These are phyloP conservation scores for Euclidium syriacum DNA, from an alignment of 345 rosid genomes.

Conservation along the genomic window DNA sequence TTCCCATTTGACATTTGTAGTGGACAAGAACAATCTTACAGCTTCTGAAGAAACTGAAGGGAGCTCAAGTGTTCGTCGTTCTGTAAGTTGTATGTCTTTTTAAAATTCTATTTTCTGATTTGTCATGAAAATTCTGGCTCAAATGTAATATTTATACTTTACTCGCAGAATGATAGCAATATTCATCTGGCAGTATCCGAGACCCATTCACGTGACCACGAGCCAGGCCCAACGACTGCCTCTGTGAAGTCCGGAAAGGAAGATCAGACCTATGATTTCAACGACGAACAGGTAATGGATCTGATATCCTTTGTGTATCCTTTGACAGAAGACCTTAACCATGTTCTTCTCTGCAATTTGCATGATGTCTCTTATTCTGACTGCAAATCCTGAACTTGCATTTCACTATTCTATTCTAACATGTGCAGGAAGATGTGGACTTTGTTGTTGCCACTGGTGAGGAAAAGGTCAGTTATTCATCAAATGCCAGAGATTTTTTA, in stretches of 20 bases:
- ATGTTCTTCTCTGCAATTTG: slow-evolving; percentile 2
- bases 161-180: slow-evolving; percentile 55
- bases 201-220: slow-evolving; percentile 33
- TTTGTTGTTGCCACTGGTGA: slow-evolving; percentile 65
- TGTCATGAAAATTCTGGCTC: slow-evolving; percentile 35
- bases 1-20: slow-evolving; percentile 36
- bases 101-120: slow-evolving; percentile 42
- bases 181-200: slow-evolving; percentile 41
- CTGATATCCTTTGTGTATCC: background rate
- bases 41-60: slow-evolving; percentile 37
- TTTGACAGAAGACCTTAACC: slow-evolving; percentile 4
- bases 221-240: slow-evolving; percentile 27
- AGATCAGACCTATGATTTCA: slow-evolving; percentile 49
- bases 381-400: slow-evolving; percentile 13
- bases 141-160: slow-evolving; percentile 45
- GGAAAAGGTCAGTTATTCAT: slow-evolving; percentile 59
- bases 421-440: slow-evolving; percentile 90
- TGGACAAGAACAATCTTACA: slow-evolving; percentile 29
- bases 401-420: slow-evolving; percentile 21
- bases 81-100: slow-evolving; percentile 99
- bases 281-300: slow-evolving; percentile 60
- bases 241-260: slow-evolving; percentile 37
- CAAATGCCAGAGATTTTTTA: slow-evolving; percentile 12
- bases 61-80: slow-evolving; percentile 73
- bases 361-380: slow-evolving; percentile 8